Conservation (phyloP, 75 land plant genomes). For the Pinus taeda region DNA sequence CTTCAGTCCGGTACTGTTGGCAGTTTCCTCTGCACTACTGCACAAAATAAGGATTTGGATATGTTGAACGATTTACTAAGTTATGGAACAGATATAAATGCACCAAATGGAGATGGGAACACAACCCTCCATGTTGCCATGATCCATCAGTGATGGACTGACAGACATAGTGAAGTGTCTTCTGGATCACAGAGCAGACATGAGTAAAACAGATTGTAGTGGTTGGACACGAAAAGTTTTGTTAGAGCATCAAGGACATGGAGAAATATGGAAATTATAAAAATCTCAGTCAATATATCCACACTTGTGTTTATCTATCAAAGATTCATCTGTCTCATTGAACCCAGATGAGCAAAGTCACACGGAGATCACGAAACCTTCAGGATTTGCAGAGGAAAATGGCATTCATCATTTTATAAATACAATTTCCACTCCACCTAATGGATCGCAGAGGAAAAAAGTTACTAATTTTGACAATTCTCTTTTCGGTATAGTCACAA, state of each 20-base stretch:
- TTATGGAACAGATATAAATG: slow-evolving; percentile 60
- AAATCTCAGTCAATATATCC: neutral
- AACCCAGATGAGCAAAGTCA: neutral
- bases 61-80: slow-evolving; percentile 52
- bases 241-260: slow-evolving; percentile 31
- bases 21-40: slow-evolving; percentile 56
- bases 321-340: no score
- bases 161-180: slow-evolving; percentile 37
- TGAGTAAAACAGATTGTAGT: slow-evolving; percentile 22
- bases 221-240: slow-evolving; percentile 21
- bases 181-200: slow-evolving; percentile 38
- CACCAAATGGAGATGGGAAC: slow-evolving; percentile 38
- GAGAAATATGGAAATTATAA: slow-evolving; percentile 19
- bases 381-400: neutral
- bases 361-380: neutral
- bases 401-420: slow-evolving; percentile 3
- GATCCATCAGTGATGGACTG: slow-evolving; percentile 33
- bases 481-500: slow-evolving; percentile 50
- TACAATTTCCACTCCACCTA: neutral
- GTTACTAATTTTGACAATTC: slow-evolving; percentile 51
- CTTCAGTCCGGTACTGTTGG: slow-evolving; percentile 44
- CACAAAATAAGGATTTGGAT: slow-evolving; percentile 40
- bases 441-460: slow-evolving; percentile 16
- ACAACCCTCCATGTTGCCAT: slow-evolving; percentile 73
- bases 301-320: neutral